phyloP scores from a whole-genome alignment of 495 filamentous ascomycete species.

The Lepidopterella palustris region DNA sequence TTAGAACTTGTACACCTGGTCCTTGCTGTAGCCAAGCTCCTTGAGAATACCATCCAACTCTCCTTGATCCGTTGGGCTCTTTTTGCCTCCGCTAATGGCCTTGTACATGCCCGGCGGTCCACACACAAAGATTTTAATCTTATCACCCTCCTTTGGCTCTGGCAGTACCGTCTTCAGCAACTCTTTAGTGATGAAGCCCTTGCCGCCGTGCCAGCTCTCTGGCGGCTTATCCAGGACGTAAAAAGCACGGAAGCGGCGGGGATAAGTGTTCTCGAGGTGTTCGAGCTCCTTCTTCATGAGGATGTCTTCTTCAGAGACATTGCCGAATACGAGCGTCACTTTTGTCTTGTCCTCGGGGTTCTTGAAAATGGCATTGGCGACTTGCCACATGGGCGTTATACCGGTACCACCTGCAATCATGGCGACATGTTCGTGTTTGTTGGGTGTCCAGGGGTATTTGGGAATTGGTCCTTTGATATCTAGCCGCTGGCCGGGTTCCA shows the following conservation, averaged over 20 bases:
- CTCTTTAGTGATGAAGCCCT: constrained; percentile 80
- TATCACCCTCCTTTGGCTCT: constrained; percentile 72
- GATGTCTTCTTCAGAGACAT: constrained; percentile 79
- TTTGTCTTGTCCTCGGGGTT: constrained; percentile 96
- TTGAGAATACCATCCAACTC: constrained; percentile 77
- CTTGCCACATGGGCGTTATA: constrained; percentile 91
- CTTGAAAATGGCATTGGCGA: constrained; percentile 78
- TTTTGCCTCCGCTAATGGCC: constrained; percentile 81
- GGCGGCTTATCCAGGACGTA: constrained; percentile 86
- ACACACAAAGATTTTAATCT: constrained; percentile 89
- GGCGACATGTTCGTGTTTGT: constrained; percentile 93
- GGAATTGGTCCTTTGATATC: constrained; percentile 91
- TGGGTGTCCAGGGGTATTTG: constrained; percentile 85
- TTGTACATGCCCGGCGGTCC: constrained; percentile 92
- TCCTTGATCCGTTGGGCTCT: constrained; percentile 83
- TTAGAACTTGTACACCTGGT: constrained; percentile 98
- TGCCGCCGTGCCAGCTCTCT: constrained; percentile 64
- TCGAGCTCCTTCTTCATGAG: constrained; percentile 77
- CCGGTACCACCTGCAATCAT: constrained; percentile 92
- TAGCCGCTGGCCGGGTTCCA: constrained; percentile 71
- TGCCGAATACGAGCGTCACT: constrained; percentile 89
- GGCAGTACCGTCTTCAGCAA: constrained; percentile 87
- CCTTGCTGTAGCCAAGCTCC: constrained; percentile 83
- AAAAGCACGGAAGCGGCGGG: constrained; percentile 86
- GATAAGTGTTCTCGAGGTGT: constrained; percentile 82